Base-by-base conservation (phyloP, 495 filamentous ascomycete genomes). In the Penicillium diatomitis region DNA sequence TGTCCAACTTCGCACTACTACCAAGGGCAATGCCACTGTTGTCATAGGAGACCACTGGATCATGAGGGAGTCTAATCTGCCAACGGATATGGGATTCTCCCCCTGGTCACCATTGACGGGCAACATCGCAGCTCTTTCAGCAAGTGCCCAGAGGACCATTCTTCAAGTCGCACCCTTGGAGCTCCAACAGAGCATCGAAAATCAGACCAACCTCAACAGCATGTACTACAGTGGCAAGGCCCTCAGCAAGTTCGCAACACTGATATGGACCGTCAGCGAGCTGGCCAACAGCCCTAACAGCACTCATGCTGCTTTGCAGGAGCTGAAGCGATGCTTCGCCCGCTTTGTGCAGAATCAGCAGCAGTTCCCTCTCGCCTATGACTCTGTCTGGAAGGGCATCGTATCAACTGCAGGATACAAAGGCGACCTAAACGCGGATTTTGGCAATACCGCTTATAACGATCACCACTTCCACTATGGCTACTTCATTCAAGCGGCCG, bases 201-300 rank as follows among this genome's bases (percentile, higher is more conserved):
- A 64, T 4, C 85, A 94, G 60, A 82, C 81, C 4, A 77, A 92
- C 50, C 73, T 90, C 32, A 77, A 94, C 61, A 94, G 86, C 52
- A 94, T 96, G 85, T 98, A 98, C 66, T 98, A 86, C 61, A 84
- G 85, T 53, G 91, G 91, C 53, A 98, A 98, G 78, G 88, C 84
- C 0, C 68, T 96, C 6, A 87, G 85, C 53, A 96, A 96, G 58
- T 95, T 92, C 62, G 90, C 89, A 4, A 72, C 68, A 9, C 69
- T 92, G 27, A 69, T 87, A 37, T 84, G 87, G 61, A 80, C 82
- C 0, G 70, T 86, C 27, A 73, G 83, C 53, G 76, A 85, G 45
- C 66, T 96, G 30, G 71, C 84, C 10, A 69, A 77, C 28, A 76
- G 91, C 44, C 62, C 64, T 31, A 65, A 68, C 0, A 61, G 86